A percentile compares a stretch with the other conserved stretches of the same genome.
Evolutionary conservation across 2,329 filamentous ascomycete species (phyloP).

Genomic region (Pseudocercospora macadamiae): DNA sequence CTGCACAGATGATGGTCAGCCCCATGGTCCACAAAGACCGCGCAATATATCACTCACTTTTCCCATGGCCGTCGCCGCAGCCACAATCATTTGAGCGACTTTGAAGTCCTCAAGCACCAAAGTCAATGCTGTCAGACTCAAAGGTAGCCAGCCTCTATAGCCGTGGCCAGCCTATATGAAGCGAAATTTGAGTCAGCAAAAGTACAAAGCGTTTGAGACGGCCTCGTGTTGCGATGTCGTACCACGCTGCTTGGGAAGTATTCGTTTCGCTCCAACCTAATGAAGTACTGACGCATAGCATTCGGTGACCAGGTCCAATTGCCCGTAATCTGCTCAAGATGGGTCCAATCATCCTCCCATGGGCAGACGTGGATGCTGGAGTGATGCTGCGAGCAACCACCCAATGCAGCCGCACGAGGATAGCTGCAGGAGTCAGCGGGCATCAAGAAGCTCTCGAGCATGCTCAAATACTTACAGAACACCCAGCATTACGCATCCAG

Average conservation of each 20-base stretch:
- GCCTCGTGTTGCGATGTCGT: neutral
- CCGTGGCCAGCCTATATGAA: conserved; percentile 59
- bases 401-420: conserved; percentile 59
- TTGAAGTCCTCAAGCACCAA: conserved; percentile 57
- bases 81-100: conserved; percentile 55
- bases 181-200: neutral
- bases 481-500: conserved; percentile 56
- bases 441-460: neutral
- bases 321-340: conserved; percentile 61
- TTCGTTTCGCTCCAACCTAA: conserved; percentile 56
- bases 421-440: conserved; percentile 47
- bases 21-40: too few species aligned
- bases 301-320: conserved; percentile 61
- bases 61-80: conserved; percentile 56
- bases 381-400: conserved; percentile 59
- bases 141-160: conserved; percentile 60
- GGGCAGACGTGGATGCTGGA: conserved; percentile 64
- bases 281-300: conserved; percentile 63
- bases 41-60: too few species aligned
- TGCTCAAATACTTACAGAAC: conserved; percentile 40
- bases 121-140: conserved; percentile 54
- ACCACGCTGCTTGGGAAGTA: conserved; percentile 45
- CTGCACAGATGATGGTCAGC: neutral
- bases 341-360: conserved; percentile 61
- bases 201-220: neutral